These are phyloP conservation scores for Solanum tacnaense DNA, from an alignment of 257 asterid genomes.

Conservation along the genomic window DNA sequence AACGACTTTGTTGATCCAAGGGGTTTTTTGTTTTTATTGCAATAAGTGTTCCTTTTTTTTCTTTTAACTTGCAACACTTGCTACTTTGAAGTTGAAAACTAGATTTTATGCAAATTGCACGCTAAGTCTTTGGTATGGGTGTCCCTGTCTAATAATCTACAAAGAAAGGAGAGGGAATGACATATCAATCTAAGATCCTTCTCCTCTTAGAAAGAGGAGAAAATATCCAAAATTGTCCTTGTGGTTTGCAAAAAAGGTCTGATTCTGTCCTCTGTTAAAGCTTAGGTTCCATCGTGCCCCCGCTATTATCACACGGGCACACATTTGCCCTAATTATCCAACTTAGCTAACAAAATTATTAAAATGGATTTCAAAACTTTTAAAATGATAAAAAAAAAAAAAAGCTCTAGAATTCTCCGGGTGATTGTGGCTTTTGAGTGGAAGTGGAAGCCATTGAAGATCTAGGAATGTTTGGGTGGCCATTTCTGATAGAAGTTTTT, in stretches of 20 bases:
- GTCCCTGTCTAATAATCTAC: not conserved
- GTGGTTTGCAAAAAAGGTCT: not conserved
- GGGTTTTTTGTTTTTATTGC: too few species aligned
- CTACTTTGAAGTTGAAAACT: not conserved
- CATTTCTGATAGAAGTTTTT: not conserved
- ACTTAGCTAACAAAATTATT: not conserved
- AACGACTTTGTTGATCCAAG: too few species aligned
- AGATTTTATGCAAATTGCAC: not conserved
- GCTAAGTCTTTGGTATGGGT: not conserved
- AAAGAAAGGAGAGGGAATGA: not conserved
- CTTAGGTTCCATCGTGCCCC: not conserved
- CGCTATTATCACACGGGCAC: too few species aligned
- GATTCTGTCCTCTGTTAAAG: not conserved
- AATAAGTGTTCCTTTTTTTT: too few species aligned
- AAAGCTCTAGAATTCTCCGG: not conserved
- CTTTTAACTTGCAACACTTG: too few species aligned
- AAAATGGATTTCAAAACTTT: too few species aligned
- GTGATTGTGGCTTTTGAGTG: not conserved
- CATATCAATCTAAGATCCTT: not conserved
- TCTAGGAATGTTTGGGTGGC: not conserved
- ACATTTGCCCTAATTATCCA: not conserved
- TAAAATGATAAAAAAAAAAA: too few species aligned
- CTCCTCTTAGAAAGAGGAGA: not conserved
- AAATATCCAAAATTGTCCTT: not conserved
- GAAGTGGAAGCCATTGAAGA: not conserved